Percentiles rank a stretch among this genome's conserved stretches.
These are phyloP conservation scores for Trichosporon sp. DNA, from an alignment of 1,284 basidiomycete species.

Conservation along the genomic window DNA sequence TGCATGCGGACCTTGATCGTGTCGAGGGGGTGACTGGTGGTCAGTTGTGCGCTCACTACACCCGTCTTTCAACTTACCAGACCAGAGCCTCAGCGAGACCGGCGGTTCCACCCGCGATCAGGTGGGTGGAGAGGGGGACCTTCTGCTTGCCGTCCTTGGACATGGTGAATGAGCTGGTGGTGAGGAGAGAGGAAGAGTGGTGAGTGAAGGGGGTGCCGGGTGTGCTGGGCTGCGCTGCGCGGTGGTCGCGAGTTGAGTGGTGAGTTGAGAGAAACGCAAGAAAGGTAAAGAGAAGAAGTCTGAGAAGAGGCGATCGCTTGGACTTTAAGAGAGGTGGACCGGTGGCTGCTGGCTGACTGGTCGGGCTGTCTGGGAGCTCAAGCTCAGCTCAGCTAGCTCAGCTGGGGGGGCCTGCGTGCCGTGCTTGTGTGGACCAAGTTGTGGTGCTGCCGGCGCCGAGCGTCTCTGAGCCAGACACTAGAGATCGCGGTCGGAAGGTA, in stretches of 20 bases:
- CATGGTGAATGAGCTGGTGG: conserved; percentile 9
- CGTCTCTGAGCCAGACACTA: too few relatives aligned
- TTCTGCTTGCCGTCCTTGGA: conserved; percentile 25
- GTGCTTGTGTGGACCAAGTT: too few relatives aligned
- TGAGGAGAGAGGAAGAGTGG: background rate
- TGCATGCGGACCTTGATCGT: conserved; percentile 99
- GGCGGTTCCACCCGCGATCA: conserved; percentile 84
- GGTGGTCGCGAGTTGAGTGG: background rate
- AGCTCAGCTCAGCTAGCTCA: too few relatives aligned
- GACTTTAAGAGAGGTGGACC: background rate
- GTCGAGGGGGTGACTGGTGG: conserved; percentile 61
- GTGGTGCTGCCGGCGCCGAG: background rate
- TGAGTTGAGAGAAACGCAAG: conserved; percentile 4
- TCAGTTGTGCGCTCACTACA: background rate
- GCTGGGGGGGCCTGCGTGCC: too few relatives aligned
- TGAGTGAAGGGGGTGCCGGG: background rate
- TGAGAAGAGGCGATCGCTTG: too few relatives aligned
- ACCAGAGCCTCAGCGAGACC: conserved; percentile 81
- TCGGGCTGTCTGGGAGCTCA: too few relatives aligned
- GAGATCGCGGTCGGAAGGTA: background rate
- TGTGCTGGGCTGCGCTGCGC: conserved; percentile 5
- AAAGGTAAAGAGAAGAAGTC: conserved; percentile 2
- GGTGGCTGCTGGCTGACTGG: background rate
- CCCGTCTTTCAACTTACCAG: conserved; percentile 42
- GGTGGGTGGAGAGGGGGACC: conserved; percentile 72